Evolutionary conservation across 75 land plant species (phyloP).

Genomic region (Larix kaempferi): DNA sequence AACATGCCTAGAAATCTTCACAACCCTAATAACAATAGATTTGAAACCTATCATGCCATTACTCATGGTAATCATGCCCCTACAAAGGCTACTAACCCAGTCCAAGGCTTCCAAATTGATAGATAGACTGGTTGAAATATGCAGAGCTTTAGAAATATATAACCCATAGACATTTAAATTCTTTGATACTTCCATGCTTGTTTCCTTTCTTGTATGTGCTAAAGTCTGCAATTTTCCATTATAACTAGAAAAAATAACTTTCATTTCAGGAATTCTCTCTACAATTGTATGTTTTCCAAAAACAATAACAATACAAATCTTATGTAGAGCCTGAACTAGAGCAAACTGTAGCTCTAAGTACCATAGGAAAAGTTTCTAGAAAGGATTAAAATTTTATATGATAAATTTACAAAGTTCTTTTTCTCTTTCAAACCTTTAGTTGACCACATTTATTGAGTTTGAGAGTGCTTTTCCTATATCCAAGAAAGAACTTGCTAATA

Average conservation of each 20-base stretch:
- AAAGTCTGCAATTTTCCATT: background rate
- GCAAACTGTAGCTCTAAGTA: constrained; percentile 60
- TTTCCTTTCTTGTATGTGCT: constrained; percentile 6
- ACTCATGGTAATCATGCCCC: constrained; percentile 12
- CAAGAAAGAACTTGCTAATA: constrained; percentile 34
- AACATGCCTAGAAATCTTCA: constrained; percentile 18
- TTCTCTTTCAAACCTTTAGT: constrained; percentile 21
- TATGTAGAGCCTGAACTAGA: constrained; percentile 51
- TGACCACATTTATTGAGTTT: constrained; percentile 10
- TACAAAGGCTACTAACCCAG: constrained; percentile 50
- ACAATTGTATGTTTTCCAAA: constrained; percentile 20
- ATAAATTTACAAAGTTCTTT: constrained; percentile 47
- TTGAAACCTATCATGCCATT: constrained; percentile 5
- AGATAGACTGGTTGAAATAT: constrained; percentile 42
- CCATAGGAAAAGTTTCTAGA: constrained; percentile 52
- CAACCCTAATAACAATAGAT: background rate
- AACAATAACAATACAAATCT: constrained; percentile 42
- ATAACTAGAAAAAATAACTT: no score
- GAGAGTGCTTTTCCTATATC: constrained; percentile 10
- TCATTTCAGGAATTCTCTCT: constrained; percentile 3
- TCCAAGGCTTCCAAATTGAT: constrained; percentile 61
- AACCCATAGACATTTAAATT: constrained; percentile 37
- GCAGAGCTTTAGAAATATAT: constrained; percentile 47
- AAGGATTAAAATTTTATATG: constrained; percentile 66
- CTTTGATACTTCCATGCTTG: constrained; percentile 11